Evolutionary conservation across 306 rosid genomes (phyloP), one percentile per base, ranked within the genome.

Genomic region (Medicago lupulina): DNA sequence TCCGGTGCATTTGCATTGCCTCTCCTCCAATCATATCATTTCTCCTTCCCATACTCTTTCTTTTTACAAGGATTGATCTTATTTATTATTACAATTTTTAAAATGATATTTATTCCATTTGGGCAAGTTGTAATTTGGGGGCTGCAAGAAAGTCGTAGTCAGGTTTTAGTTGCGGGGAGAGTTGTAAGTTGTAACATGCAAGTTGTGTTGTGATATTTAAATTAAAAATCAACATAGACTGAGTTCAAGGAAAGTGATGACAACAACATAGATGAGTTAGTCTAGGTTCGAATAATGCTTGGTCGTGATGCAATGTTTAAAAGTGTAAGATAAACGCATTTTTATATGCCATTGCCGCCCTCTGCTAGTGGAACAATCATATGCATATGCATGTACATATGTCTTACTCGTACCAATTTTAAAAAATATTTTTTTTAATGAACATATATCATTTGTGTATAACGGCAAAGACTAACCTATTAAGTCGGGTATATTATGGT

Each of bases 311-410:
- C 14, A 62, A 53, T 43, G 21, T 68, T 67, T 8, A 7, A 36
- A 74, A 46, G 31, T 12, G 12, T 17, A 36, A 0, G 18, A 17
- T 9, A 53, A 78, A 75, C 6, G 10, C 70, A 70, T 58, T 47
- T 38, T 44, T 77, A 55, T 77, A 64, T 15, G 60, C 31, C 13
- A 18, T 54, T 55, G 75, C 83, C 78, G 83, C 74, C 60, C 60
- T 54, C 31, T 18, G 31, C 4, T 28, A 28, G 31, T 28, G 31
- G 31, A 28, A 28, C 31, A 28, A 28, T 28, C 31, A 28, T 28
- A 28, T 28, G 31, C 2, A 25, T 2, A 21, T 21, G 1, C 1
- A 21, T 2, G 2, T 1, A 1, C 28, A 25, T 25, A 25, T 25
- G 3, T 1, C 2, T 25, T 25, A 25, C 28, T n/a, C n/a, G n/a